phyloP scores from a whole-genome alignment of 2,329 filamentous ascomycete species.

The Zopfia rhizophila region DNA sequence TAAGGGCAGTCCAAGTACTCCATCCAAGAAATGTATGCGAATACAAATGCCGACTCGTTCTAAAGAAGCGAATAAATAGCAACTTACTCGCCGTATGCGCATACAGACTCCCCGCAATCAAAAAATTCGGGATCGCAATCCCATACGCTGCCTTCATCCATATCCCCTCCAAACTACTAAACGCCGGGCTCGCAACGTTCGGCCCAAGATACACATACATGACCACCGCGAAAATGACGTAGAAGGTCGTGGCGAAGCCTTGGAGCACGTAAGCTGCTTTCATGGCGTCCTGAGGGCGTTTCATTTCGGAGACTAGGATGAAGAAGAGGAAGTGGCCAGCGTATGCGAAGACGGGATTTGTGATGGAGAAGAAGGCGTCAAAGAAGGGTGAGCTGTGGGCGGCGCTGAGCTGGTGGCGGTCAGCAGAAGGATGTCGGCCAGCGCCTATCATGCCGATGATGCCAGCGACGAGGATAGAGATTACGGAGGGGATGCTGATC shows the following conservation, averaged over 20 bases:
- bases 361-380: slow-evolving; percentile 59
- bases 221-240: slow-evolving; percentile 62
- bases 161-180: slow-evolving; percentile 57
- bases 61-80: slow-evolving; percentile 62
- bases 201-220: slow-evolving; percentile 63
- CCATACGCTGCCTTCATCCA: slow-evolving; percentile 64
- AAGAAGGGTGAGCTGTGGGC: slow-evolving; percentile 54
- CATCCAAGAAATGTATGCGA: slow-evolving; percentile 60
- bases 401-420: slow-evolving; percentile 50
- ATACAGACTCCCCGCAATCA: slow-evolving; percentile 62
- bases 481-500: slow-evolving; percentile 57
- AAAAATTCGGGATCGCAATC: slow-evolving; percentile 62
- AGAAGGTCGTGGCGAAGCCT: slow-evolving; percentile 61
- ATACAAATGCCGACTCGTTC: slow-evolving; percentile 59
- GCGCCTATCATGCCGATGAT: slow-evolving; percentile 64
- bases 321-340: slow-evolving; percentile 67
- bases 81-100: slow-evolving; percentile 64
- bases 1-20: slow-evolving; percentile 59
- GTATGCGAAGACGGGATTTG: slow-evolving; percentile 65
- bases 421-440: slow-evolving; percentile 53
- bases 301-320: slow-evolving; percentile 65
- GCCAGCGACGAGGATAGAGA: slow-evolving; percentile 62
- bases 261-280: slow-evolving; percentile 63
- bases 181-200: slow-evolving; percentile 59
- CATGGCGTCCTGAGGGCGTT: slow-evolving; percentile 61